A percentile compares a stretch with the other conserved stretches of the same genome.
These are phyloP conservation scores for Calonectria pseudoreteaudii DNA, from an alignment of 2,329 filamentous ascomycete species.

Conservation along the genomic window DNA sequence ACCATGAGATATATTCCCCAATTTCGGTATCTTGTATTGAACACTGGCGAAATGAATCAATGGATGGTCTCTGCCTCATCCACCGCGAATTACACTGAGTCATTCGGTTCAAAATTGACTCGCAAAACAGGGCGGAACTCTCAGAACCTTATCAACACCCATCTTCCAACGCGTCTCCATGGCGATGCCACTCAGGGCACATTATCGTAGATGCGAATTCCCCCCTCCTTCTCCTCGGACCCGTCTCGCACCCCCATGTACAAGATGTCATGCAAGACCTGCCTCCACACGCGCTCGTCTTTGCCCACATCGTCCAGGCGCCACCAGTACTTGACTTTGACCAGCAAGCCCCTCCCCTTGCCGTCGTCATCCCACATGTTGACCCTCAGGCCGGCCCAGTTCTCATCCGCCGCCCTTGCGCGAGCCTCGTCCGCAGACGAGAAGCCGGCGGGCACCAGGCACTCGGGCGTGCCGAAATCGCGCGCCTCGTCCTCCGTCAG, in stretches of 20 bases:
- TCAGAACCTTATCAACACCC: background rate
- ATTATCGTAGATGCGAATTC: background rate
- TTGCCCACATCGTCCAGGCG: slow-evolving; percentile 32
- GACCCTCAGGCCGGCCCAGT: slow-evolving; percentile 45
- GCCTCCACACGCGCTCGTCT: slow-evolving; percentile 15
- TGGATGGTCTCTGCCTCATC: background rate
- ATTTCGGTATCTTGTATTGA: background rate
- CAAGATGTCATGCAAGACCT: slow-evolving; percentile 35
- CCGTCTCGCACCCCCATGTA: slow-evolving; percentile 22
- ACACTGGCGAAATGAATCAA: background rate
- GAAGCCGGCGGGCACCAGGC: slow-evolving; percentile 27
- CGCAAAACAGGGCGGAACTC: background rate
- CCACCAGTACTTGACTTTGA: slow-evolving; percentile 49
- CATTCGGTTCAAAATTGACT: background rate
- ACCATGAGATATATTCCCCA: background rate
- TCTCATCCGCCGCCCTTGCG: slow-evolving; percentile 26
- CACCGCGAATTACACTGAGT: background rate
- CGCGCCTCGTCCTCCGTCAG: background rate
- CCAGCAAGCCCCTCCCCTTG: slow-evolving; percentile 23
- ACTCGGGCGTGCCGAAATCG: slow-evolving; percentile 28
- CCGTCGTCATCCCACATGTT: slow-evolving; percentile 42
- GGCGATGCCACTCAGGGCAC: background rate
- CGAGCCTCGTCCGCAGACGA: slow-evolving; percentile 22
- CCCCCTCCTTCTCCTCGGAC: slow-evolving; percentile 6
- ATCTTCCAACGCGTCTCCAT: background rate